Conservation (phyloP, 2,329 filamentous ascomycete species). For the Epichloe sp. region DNA sequence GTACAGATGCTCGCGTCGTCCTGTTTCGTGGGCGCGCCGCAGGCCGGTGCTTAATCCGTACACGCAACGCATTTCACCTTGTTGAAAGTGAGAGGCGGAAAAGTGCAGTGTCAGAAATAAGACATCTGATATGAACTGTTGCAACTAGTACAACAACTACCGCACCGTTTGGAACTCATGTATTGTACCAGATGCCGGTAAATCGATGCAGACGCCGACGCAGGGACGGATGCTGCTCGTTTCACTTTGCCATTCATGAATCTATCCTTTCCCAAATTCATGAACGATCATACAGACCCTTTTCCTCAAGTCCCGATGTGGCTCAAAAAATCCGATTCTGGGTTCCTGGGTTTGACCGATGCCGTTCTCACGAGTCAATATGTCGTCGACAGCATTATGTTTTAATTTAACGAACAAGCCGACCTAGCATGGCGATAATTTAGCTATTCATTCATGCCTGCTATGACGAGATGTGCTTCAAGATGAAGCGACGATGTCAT, state of each 20-base stretch:
- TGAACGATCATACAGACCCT: too few relatives aligned
- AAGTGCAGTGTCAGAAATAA: not conserved
- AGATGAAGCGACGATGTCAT: too few relatives aligned
- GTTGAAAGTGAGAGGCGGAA: not conserved
- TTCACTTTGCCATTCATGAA: not conserved
- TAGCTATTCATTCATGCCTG: too few relatives aligned
- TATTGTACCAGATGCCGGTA: not conserved
- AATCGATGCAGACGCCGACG: not conserved
- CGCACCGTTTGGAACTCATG: not conserved
- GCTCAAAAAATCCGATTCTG: not conserved
- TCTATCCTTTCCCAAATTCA: too few relatives aligned
- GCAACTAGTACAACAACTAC: not conserved
- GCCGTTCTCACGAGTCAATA: not conserved
- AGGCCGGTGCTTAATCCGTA: too few relatives aligned
- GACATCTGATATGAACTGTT: not conserved
- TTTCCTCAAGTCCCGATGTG: not conserved
- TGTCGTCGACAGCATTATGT: not conserved
- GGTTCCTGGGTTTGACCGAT: not conserved
- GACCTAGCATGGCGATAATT: too few relatives aligned
- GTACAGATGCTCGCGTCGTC: not conserved
- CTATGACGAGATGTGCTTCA: too few relatives aligned
- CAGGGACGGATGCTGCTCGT: not conserved
- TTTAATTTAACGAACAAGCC: too few relatives aligned
- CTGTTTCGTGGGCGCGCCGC: not conserved
- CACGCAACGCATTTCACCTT: too few relatives aligned